phyloP scores from a whole-genome alignment of 2,329 filamentous ascomycete species.

The Boeremia lycopersici region DNA sequence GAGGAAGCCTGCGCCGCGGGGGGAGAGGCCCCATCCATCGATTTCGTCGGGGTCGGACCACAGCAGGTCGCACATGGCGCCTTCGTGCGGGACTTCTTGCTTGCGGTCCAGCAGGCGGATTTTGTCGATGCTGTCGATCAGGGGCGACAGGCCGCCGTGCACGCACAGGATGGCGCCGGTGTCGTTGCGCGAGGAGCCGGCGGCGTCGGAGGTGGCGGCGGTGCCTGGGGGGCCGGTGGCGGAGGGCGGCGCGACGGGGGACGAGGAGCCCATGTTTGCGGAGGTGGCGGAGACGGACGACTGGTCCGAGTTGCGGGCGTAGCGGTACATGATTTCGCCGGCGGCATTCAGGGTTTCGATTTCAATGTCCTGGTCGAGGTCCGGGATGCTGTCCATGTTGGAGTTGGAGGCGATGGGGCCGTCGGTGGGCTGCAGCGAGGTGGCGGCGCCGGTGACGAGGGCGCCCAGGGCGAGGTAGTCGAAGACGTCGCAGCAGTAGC shows the following conservation, averaged over 20 bases:
- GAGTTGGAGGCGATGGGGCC: conserved; percentile 58
- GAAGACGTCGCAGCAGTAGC: conserved; percentile 92
- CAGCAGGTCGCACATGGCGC: conserved; percentile 96
- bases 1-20: conserved; percentile 91
- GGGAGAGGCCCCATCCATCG: conserved; percentile 93
- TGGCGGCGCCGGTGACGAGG: conserved; percentile 83
- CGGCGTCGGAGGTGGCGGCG: conserved; percentile 73
- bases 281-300: conserved; percentile 38
- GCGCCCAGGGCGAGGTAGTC: conserved; percentile 93
- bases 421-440: conserved; percentile 66
- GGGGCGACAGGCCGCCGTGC: conserved; percentile 87
- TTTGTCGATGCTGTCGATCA: conserved; percentile 93
- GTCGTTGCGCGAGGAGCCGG: conserved; percentile 60
- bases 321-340: conserved; percentile 77
- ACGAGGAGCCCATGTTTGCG: conserved; percentile 43
- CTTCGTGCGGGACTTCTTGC: conserved; percentile 97
- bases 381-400: conserved; percentile 55
- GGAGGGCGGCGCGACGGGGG: conserved; percentile 44
- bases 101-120: conserved; percentile 91
- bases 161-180: conserved; percentile 82
- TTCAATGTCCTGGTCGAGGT: conserved; percentile 76
- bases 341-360: conserved; percentile 91
- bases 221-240: conserved; percentile 75
- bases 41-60: conserved; percentile 99
- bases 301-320: conserved; percentile 59